phyloP scores from a whole-genome alignment of 768 basidiomycete species.

The Agrocybe chaxingu region DNA sequence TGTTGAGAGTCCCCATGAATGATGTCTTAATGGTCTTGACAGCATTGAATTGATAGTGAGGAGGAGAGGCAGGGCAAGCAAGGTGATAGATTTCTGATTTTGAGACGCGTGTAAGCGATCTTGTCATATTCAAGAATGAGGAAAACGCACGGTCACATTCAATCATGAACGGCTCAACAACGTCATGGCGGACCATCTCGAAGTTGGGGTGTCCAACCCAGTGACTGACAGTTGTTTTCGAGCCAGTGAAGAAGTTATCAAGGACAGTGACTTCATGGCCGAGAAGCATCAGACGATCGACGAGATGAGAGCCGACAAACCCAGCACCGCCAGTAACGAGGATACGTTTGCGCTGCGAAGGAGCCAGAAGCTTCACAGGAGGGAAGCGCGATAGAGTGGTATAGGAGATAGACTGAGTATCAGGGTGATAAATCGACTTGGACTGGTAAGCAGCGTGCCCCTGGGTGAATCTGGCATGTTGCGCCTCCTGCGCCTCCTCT shows the following conservation, averaged over 20 bases:
- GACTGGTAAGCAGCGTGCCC: slow-evolving; percentile 62
- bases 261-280: slow-evolving; percentile 97
- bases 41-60: slow-evolving; percentile 97
- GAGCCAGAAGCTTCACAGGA: slow-evolving; percentile 84
- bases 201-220: slow-evolving; percentile 99
- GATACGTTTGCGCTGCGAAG: slow-evolving; percentile 78
- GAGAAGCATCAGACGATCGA: slow-evolving; percentile 95
- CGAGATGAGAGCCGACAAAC: slow-evolving; percentile 98
- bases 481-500: slow-evolving; percentile 36
- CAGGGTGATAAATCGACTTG: slow-evolving; percentile 82
- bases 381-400: slow-evolving; percentile 90
- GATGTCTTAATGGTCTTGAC: slow-evolving; percentile 99
- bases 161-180: slow-evolving; percentile 97
- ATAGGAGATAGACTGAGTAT: slow-evolving; percentile 82
- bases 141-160: slow-evolving; percentile 87
- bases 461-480: slow-evolving; percentile 54
- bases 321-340: slow-evolving; percentile 97
- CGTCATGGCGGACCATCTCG: slow-evolving; percentile 95
- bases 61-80: slow-evolving; percentile 95
- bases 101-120: slow-evolving; percentile 11
- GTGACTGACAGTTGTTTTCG: slow-evolving; percentile 93
- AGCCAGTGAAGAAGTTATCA: slow-evolving; percentile 99
- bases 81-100: slow-evolving; percentile 92
- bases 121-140: slow-evolving; percentile 1
- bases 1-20: slow-evolving; percentile 97